Evolutionary conservation across 192 early-diverging fungal species (phyloP), one percentile per base, ranked within the genome.

Genomic region (Kappamyces sp.): DNA sequence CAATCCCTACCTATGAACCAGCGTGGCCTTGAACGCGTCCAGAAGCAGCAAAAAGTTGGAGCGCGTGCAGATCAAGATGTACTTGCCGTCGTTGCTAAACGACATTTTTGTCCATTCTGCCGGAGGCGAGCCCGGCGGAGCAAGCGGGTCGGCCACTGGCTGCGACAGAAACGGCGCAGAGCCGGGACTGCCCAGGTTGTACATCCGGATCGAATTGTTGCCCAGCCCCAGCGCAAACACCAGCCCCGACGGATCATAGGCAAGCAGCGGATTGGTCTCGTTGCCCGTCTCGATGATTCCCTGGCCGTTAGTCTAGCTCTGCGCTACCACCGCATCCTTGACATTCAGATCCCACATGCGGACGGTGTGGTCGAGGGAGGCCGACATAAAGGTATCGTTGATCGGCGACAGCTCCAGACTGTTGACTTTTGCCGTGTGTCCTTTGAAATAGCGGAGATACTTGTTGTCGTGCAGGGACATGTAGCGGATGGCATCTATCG

Each of bases 391-490:
- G 14, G 64, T 62, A 61, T 94, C 90, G 63, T 90, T 83, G n/a
- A 74, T 32, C 1, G 91, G 89, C 1, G 86, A 88, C 78, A 93
- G 84, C 66, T 91, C 88, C 42, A 96, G 62, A 12, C 77, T 73
- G 11, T 81, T 80, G 1, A 98, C 96, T 14, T 76, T 77, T 49
- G 68, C 75, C 34, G 66, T 77, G 63, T 98, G 96, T 1, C 91
- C 96, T 22, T 74, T 73, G 73, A 98, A 98, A 66, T 98, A 98
- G 35, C 86, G 71, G 37, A 98, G 77, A 61, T 88, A 98, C 68
- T 88, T 85, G 72, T 98, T 98, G 38, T 93, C 92, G 59, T 94
- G 88, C n/a, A 90, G 66, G 14, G 91, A 95, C 38, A 97, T 71
- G 67, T 96, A 98, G 60, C 96, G 72, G 36, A 98, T 85, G 0